Evolutionary conservation across 2,329 filamentous ascomycete species (phyloP).

Genomic region (Scortechinia acanthostroma): DNA sequence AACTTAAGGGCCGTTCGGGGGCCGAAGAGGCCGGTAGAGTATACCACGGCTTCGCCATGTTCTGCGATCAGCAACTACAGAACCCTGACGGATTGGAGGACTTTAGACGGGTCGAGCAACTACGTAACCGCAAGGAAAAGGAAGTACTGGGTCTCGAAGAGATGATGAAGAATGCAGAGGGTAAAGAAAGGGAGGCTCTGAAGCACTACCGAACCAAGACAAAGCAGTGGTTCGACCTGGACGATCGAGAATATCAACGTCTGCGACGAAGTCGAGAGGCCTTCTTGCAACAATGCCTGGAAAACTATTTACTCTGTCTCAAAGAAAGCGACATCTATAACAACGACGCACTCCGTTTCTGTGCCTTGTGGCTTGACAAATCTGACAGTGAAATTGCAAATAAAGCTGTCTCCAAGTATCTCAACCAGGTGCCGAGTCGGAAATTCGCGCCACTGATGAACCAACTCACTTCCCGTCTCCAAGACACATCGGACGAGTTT

Average conservation of each 20-base stretch:
- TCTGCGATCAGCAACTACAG: slow-evolving; percentile 90
- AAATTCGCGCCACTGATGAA: slow-evolving; percentile 95
- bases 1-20: slow-evolving; percentile 62
- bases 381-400: slow-evolving; percentile 73
- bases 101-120: slow-evolving; percentile 69
- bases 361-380: slow-evolving; percentile 86
- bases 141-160: slow-evolving; percentile 71
- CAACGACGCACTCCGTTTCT: slow-evolving; percentile 84
- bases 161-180: slow-evolving; percentile 32
- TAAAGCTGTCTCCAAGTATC: slow-evolving; percentile 62
- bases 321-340: slow-evolving; percentile 81
- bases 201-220: slow-evolving; percentile 47
- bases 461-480: slow-evolving; percentile 85
- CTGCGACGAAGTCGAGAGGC: slow-evolving; percentile 70
- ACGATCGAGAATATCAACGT: slow-evolving; percentile 77
- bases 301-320: slow-evolving; percentile 85
- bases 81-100: slow-evolving; percentile 81
- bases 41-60: slow-evolving; percentile 88
- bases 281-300: slow-evolving; percentile 80
- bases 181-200: slow-evolving; percentile 28
- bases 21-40: slow-evolving; percentile 77
- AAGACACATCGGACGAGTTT: slow-evolving; percentile 64
- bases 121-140: slow-evolving; percentile 73
- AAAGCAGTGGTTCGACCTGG: slow-evolving; percentile 83
- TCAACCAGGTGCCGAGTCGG: slow-evolving; percentile 72